Evolutionary conservation across 805 yeast species (phyloP).

Genomic region (Maudiozyma serrabonitensis): DNA sequence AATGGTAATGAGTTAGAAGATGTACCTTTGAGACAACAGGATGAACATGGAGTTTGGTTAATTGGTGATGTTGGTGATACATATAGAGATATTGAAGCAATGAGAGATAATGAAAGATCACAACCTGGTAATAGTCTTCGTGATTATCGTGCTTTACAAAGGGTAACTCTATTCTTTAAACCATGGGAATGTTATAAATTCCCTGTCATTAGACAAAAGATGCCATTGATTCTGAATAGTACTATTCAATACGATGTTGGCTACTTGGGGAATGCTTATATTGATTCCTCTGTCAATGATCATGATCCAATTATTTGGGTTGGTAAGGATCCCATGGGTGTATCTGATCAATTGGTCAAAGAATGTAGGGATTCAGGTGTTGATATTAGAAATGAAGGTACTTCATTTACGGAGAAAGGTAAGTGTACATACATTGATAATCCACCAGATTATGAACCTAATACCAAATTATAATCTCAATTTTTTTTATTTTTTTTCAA

Average conservation of each 20-base stretch:
- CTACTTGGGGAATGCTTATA: slow-evolving; percentile 26
- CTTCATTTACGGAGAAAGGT: slow-evolving; percentile 51
- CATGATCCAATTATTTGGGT: slow-evolving; percentile 56
- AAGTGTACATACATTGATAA: slow-evolving; percentile 44
- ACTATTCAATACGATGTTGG: slow-evolving; percentile 26
- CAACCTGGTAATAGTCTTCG: slow-evolving; percentile 19
- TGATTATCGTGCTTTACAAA: slow-evolving; percentile 8
- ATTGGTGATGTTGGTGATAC: slow-evolving; percentile 21
- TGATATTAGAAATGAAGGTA: slow-evolving; percentile 46
- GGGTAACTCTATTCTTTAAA: slow-evolving; percentile 33
- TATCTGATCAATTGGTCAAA: slow-evolving; percentile 48
- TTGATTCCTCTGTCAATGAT: slow-evolving; percentile 23
- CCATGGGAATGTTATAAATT: slow-evolving; percentile 41
- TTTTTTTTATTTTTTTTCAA: too few relatives aligned
- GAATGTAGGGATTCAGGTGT: slow-evolving; percentile 45
- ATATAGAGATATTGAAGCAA: slow-evolving; percentile 17
- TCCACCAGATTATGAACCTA: slow-evolving; percentile 57
- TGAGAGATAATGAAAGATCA: slow-evolving; percentile 15
- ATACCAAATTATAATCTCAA: slow-evolving; percentile 11
- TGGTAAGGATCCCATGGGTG: slow-evolving; percentile 57
- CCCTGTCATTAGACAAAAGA: slow-evolving; percentile 32
- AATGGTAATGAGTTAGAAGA: not conserved
- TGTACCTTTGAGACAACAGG: not conserved
- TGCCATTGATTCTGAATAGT: slow-evolving; percentile 30
- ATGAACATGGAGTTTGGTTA: slow-evolving; percentile 10